Evolutionary conservation across 2,329 filamentous ascomycete genomes (phyloP), one percentile per base, ranked within the genome.

Genomic region (Aspergillus fumigatus): DNA sequence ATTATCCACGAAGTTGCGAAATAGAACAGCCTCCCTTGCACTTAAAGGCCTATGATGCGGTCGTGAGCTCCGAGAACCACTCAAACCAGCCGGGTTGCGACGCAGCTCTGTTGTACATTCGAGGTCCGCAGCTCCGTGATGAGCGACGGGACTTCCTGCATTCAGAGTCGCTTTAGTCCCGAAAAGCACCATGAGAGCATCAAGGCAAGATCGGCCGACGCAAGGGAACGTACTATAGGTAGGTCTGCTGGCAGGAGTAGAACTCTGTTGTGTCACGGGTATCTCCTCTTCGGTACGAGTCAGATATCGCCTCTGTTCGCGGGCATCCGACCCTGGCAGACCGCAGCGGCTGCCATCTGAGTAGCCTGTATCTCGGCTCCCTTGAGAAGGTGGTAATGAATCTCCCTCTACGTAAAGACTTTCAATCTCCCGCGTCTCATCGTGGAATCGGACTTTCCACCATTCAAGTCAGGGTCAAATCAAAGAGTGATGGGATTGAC

Each of bases 1-100:
- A 14, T 71, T 68, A 45, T 71, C 67, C 17, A 70, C 64, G 52
- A 68, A 74, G 29, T 71, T 69, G 2, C 67, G 59, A 50, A 69
- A 59, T 21, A 69, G 29, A 2, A 55, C 54, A 4, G 66, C 64
- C 47, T 67, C 64, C 26, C 66, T 53, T 25, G 58, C 58, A 14
- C 55, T 66, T 3, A 65, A 57, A 2, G 47, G 7, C 5, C 14
- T 21, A 17, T 32, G 4, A 11, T 38, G 32, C 2, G 5, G 7
- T 38, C n/a, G 32, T 38, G 32, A 38, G 4, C 32, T 17, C 32
- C 5, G 2, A 6, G 8, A 38, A 17, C 3, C 32, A 38, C 32
- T 38, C 5, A 17, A 38, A 38, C 5, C n/a, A 38, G 14, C 2
- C 14, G 14, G 17, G 32, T 7, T 38, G 14, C 14, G 32, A 38